A percentile compares a stretch with the other conserved stretches of the same genome.
phyloP scores from a whole-genome alignment of 768 basidiomycete genomes.

The Naganishia kalamii region DNA sequence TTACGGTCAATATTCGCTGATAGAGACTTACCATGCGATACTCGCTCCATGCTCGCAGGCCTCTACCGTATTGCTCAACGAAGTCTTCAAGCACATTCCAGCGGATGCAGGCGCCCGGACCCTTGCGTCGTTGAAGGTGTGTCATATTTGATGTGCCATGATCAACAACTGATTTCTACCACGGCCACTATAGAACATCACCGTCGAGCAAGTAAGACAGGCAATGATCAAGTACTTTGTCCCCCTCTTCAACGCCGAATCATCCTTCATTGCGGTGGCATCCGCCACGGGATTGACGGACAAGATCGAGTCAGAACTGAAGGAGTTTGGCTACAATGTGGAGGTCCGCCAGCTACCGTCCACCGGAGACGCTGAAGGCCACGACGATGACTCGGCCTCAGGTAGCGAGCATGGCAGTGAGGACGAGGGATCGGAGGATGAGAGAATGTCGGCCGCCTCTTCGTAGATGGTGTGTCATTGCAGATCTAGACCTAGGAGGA shows the following conservation, averaged over 20 bases:
- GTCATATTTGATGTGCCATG: neutral
- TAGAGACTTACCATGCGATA: neutral
- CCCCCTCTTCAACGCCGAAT: slow-evolving; percentile 70
- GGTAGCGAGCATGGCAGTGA: slow-evolving; percentile 12
- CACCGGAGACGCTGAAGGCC: slow-evolving; percentile 47
- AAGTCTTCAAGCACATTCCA: slow-evolving; percentile 77
- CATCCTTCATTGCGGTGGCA: slow-evolving; percentile 73
- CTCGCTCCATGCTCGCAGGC: slow-evolving; percentile 53
- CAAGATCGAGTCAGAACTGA: slow-evolving; percentile 62
- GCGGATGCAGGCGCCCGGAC: slow-evolving; percentile 68
- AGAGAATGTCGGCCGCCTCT: slow-evolving; percentile 4
- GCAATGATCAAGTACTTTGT: slow-evolving; percentile 69
- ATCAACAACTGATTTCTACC: neutral
- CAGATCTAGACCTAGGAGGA: neutral
- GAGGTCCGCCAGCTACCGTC: slow-evolving; percentile 62
- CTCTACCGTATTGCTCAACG: slow-evolving; percentile 74
- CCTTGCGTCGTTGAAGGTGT: slow-evolving; percentile 61
- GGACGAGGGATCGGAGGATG: slow-evolving; percentile 9
- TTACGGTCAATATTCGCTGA: neutral
- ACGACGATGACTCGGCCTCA: neutral
- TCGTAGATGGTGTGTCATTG: neutral
- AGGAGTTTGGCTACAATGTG: slow-evolving; percentile 67
- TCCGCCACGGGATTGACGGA: slow-evolving; percentile 74
- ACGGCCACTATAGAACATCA: slow-evolving; percentile 54
- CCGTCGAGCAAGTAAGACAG: slow-evolving; percentile 66